These are phyloP conservation scores for Sporothrix brasiliensis DNA, from an alignment of 2,329 filamentous ascomycete genomes.

Conservation along the genomic window DNA sequence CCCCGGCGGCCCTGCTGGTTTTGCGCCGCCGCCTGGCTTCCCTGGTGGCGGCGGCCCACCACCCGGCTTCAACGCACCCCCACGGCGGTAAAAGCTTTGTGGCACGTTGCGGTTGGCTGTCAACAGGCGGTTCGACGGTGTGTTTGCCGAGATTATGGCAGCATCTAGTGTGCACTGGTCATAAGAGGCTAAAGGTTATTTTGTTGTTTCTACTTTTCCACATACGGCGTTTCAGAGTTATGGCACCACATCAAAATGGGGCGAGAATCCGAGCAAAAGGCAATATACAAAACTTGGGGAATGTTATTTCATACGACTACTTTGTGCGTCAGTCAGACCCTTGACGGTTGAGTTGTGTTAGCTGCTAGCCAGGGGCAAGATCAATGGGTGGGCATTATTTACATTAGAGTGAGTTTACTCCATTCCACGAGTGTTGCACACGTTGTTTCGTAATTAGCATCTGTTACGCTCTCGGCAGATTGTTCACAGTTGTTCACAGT, in stretches of 20 bases:
- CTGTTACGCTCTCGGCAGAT: no score
- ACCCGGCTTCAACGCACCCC: slow-evolving; percentile 74
- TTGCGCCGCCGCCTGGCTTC: slow-evolving; percentile 53
- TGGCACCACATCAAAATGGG: slow-evolving; percentile 11
- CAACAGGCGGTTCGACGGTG: background rate
- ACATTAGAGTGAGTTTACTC: background rate
- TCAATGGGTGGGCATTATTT: background rate
- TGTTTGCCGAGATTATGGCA: background rate
- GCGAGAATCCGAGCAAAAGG: background rate
- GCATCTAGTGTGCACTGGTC: background rate
- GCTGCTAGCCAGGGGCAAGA: background rate
- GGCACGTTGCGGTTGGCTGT: background rate
- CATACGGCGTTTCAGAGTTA: slow-evolving; percentile 20
- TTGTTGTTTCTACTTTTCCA: slow-evolving; percentile 8
- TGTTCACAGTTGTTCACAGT: background rate
- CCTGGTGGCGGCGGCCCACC: slow-evolving; percentile 58
- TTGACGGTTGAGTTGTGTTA: background rate
- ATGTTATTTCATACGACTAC: background rate
- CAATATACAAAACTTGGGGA: slow-evolving; percentile 1
- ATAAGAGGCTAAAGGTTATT: background rate
- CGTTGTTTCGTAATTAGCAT: no score
- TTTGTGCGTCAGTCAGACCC: background rate
- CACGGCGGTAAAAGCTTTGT: slow-evolving; percentile 54
- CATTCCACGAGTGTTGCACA: no score
- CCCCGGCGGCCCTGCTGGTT: slow-evolving; percentile 44